Evolutionary conservation across 2,329 filamentous ascomycete species (phyloP).

Genomic region (Penicillium nordicum): DNA sequence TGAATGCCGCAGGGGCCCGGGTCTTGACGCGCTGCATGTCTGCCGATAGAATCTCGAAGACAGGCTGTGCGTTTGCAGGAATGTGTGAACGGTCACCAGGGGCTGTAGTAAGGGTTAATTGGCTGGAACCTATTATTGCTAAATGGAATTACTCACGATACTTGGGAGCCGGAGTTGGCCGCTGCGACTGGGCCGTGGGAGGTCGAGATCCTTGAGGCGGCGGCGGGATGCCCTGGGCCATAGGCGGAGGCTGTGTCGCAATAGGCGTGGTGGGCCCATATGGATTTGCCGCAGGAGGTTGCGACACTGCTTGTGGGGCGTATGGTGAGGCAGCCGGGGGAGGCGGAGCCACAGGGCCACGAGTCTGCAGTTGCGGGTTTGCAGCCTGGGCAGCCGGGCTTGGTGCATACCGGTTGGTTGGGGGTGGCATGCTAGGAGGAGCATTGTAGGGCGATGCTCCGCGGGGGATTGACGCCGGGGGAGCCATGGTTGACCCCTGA

Average conservation of each 20-base stretch:
- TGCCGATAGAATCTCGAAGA: slow-evolving; percentile 75
- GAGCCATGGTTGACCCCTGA: slow-evolving; percentile 36
- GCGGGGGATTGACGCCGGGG: slow-evolving; percentile 59
- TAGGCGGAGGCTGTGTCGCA: slow-evolving; percentile 30
- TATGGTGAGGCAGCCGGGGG: slow-evolving; percentile 52
- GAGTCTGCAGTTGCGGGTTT: slow-evolving; percentile 44
- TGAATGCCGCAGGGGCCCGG: slow-evolving; percentile 81
- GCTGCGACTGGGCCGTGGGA: slow-evolving; percentile 50
- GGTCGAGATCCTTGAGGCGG: slow-evolving; percentile 44
- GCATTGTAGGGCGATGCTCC: slow-evolving; percentile 84
- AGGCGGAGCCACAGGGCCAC: slow-evolving; percentile 51
- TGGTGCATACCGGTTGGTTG: slow-evolving; percentile 72
- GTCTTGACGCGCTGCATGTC: slow-evolving; percentile 88
- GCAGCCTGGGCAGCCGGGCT: slow-evolving; percentile 57
- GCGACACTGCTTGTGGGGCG: slow-evolving; percentile 50
- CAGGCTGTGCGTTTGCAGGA: slow-evolving; percentile 66
- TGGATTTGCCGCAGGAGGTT: slow-evolving; percentile 39
- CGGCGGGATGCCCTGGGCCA: slow-evolving; percentile 33
- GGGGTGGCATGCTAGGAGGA: slow-evolving; percentile 66
- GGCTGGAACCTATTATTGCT: slow-evolving; percentile 3
- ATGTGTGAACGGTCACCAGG: slow-evolving; percentile 89
- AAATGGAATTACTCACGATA: slow-evolving; percentile 55
- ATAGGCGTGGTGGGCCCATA: slow-evolving; percentile 50
- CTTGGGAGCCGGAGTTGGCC: slow-evolving; percentile 54
- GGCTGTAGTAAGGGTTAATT: slow-evolving; percentile 33